Conservation (phyloP, 1,284 basidiomycete species). For the Pseudozyma tsukubaensis region DNA sequence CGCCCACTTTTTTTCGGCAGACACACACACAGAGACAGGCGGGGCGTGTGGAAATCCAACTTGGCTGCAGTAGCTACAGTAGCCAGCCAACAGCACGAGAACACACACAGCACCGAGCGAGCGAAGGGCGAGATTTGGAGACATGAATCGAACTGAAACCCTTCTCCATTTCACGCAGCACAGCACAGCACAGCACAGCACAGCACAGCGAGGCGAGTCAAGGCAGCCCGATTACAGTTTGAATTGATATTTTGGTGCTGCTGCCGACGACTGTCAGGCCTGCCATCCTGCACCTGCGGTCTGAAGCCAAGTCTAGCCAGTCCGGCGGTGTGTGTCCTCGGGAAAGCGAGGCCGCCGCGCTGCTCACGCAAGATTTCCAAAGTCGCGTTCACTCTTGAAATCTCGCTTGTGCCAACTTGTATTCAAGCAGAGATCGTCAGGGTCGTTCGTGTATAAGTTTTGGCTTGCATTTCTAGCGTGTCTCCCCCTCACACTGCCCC, state of each 20-base stretch:
- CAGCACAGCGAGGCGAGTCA: constrained; percentile 3
- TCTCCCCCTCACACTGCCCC: too few relatives aligned
- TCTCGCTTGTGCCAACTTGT: too few relatives aligned
- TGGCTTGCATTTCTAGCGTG: too few relatives aligned
- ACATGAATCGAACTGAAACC: constrained; percentile 5
- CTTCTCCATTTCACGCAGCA: not conserved
- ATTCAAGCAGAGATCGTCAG: too few relatives aligned
- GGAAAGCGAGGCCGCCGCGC: not conserved
- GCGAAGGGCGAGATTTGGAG: constrained; percentile 1
- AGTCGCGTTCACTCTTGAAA: not conserved
- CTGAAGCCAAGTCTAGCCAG: not conserved
- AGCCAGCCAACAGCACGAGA: not conserved
- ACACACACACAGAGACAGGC: not conserved
- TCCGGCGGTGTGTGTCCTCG: constrained; percentile 2
- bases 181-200: constrained; percentile 5
- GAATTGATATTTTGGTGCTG: not conserved
- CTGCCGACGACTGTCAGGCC: too few relatives aligned
- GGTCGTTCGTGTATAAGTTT: too few relatives aligned
- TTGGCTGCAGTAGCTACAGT: not conserved
- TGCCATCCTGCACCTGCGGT: too few relatives aligned
- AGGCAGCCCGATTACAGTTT: not conserved
- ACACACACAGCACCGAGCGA: not conserved
- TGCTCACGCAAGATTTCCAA: not conserved
- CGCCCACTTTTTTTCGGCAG: too few relatives aligned
- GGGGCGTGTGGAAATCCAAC: not conserved